Conservation (phyloP, 2,329 filamentous ascomycete genomes). For the Penicillium rolfsii region DNA sequence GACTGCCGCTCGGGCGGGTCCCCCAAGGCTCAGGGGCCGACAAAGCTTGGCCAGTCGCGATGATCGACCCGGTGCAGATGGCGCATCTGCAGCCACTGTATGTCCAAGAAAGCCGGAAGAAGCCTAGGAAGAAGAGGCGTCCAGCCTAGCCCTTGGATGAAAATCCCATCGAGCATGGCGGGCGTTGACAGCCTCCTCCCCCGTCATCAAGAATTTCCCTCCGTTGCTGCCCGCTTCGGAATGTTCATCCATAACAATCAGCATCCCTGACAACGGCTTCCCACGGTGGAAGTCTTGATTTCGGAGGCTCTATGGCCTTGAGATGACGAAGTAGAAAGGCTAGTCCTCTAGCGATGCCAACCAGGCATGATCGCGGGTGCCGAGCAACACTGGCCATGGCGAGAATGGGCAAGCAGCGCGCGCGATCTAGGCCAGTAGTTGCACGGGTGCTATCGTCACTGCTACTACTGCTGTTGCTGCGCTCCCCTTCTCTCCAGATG, state of each 20-base stretch:
- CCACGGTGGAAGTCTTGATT: neutral
- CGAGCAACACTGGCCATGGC: neutral
- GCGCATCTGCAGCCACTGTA: neutral
- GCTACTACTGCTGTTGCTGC: neutral
- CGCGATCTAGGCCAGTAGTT: neutral
- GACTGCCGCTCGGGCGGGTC: slow-evolving; percentile 9
- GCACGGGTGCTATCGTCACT: neutral
- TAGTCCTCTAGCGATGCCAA: neutral
- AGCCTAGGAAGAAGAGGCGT: neutral
- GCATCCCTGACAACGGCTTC: slow-evolving; percentile 19
- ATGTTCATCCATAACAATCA: slow-evolving; percentile 27
- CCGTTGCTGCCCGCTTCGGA: slow-evolving; percentile 14
- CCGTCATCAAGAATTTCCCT: slow-evolving; percentile 26
- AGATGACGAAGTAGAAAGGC: neutral
- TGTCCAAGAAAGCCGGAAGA: neutral
- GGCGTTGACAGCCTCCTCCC: neutral
- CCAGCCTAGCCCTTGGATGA: neutral
- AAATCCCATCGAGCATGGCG: neutral
- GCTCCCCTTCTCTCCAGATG: neutral
- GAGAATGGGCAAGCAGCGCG: neutral
- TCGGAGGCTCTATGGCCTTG: neutral
- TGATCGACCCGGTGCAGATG: neutral
- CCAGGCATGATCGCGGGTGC: neutral
- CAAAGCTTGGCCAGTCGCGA: slow-evolving; percentile 23
- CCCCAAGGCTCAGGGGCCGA: slow-evolving; percentile 13